These are phyloP conservation scores for Huntiella abstrusa DNA, from an alignment of 2,329 filamentous ascomycete species.

Conservation along the genomic window DNA sequence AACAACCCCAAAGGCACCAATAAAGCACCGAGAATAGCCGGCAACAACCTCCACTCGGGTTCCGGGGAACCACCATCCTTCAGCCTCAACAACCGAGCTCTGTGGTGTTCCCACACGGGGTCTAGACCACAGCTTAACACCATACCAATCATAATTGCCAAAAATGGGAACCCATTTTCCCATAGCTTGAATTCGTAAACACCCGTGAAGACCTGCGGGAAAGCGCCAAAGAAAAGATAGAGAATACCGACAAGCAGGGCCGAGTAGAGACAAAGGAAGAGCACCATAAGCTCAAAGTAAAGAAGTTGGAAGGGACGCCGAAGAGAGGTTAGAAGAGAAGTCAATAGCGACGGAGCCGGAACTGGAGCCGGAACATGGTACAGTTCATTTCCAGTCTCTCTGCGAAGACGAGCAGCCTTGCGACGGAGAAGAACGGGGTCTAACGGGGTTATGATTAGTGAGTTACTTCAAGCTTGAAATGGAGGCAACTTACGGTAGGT, in stretches of 20 bases:
- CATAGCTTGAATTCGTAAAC: slow-evolving; percentile 62
- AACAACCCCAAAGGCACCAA: slow-evolving; percentile 69
- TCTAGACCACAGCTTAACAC: slow-evolving; percentile 40
- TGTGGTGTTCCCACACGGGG: slow-evolving; percentile 46
- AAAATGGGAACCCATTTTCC: slow-evolving; percentile 62
- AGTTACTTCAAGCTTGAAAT: neutral
- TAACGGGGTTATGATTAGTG: slow-evolving; percentile 13
- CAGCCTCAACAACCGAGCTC: slow-evolving; percentile 25
- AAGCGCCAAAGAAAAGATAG: slow-evolving; percentile 83
- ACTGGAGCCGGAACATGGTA: slow-evolving; percentile 66
- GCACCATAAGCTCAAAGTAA: slow-evolving; percentile 65
- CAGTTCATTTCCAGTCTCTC: slow-evolving; percentile 57
- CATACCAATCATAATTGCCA: slow-evolving; percentile 54
- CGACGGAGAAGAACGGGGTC: slow-evolving; percentile 50
- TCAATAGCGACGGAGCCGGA: slow-evolving; percentile 44
- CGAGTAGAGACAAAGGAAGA: slow-evolving; percentile 64
- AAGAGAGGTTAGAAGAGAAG: slow-evolving; percentile 39
- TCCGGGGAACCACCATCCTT: slow-evolving; percentile 29
- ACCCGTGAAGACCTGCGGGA: slow-evolving; percentile 56
- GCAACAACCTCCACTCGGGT: slow-evolving; percentile 71
- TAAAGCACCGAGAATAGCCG: slow-evolving; percentile 53
- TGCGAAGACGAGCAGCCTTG: slow-evolving; percentile 51
- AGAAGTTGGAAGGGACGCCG: slow-evolving; percentile 63
- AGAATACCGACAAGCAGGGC: slow-evolving; percentile 73
- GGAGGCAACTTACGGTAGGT: slow-evolving; percentile 46